Conservation (phyloP, 73 alveolate species). For the Tetrahymena thermophila region DNA sequence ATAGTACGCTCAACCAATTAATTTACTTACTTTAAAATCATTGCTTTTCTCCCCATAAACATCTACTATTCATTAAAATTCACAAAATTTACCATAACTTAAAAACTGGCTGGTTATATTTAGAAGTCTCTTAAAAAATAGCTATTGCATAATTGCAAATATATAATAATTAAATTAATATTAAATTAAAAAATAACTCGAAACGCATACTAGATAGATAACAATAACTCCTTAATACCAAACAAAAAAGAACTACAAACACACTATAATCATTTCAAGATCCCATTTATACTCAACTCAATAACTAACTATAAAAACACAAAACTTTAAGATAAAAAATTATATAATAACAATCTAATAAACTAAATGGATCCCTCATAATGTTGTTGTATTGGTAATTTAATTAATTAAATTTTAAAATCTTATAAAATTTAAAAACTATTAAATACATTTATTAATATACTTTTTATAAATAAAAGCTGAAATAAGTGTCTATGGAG, state of each 20-base stretch:
- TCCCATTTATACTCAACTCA: no score
- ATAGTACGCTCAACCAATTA: neutral
- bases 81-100: neutral
- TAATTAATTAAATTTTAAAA: neutral
- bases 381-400: neutral
- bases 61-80: neutral
- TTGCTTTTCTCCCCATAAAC: neutral
- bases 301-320: no score
- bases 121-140: neutral
- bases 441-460: neutral
- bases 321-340: no score
- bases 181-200: neutral
- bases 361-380: neutral
- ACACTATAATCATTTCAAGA: no score
- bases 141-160: neutral
- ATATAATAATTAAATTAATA: no score
- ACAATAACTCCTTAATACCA: neutral
- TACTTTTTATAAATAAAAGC: neutral
- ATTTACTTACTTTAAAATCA: neutral
- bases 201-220: neutral
- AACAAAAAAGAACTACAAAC: neutral
- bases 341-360: neutral
- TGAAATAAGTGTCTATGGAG: neutral
- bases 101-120: neutral
- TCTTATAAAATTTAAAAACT: neutral